Evolutionary conservation across 2,329 filamentous ascomycete species (phyloP).

Genomic region (Cercospora sp.): DNA sequence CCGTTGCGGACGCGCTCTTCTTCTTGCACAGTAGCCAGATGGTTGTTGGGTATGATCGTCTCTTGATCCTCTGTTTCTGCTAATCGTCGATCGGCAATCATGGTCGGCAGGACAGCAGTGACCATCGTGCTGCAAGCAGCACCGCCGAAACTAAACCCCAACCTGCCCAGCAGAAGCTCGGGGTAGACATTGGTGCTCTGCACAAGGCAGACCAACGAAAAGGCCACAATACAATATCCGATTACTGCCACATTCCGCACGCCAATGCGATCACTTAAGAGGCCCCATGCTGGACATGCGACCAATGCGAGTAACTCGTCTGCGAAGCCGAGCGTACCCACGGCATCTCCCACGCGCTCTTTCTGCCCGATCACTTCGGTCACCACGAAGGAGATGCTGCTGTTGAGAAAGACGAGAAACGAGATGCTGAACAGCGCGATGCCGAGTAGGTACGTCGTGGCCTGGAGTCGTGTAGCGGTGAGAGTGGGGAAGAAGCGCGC

Average conservation of each 20-base stretch:
- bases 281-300: constrained; percentile 77
- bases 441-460: constrained; percentile 72
- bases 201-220: constrained; percentile 77
- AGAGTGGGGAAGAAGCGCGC: constrained; percentile 41
- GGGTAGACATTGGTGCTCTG: constrained; percentile 87
- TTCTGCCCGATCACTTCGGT: constrained; percentile 78
- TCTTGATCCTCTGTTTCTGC: constrained; percentile 24
- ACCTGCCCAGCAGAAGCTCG: constrained; percentile 76
- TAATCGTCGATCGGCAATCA: constrained; percentile 46
- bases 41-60: constrained; percentile 22
- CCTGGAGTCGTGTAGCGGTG: constrained; percentile 59
- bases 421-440: constrained; percentile 85
- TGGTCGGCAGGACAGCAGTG: constrained; percentile 82
- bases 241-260: constrained; percentile 65
- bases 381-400: constrained; percentile 79
- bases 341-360: constrained; percentile 72
- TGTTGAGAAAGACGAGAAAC: constrained; percentile 87
- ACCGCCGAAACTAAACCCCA: constrained; percentile 87
- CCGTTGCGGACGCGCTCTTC: constrained; percentile 35
- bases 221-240: constrained; percentile 78
- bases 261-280: constrained; percentile 73
- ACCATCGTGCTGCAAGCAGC: constrained; percentile 94
- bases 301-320: constrained; percentile 81
- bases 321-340: constrained; percentile 80
- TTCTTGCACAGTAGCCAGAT: constrained; percentile 30